Evolutionary conservation across 768 basidiomycete species (phyloP).

Genomic region (Hygrophorus russula): DNA sequence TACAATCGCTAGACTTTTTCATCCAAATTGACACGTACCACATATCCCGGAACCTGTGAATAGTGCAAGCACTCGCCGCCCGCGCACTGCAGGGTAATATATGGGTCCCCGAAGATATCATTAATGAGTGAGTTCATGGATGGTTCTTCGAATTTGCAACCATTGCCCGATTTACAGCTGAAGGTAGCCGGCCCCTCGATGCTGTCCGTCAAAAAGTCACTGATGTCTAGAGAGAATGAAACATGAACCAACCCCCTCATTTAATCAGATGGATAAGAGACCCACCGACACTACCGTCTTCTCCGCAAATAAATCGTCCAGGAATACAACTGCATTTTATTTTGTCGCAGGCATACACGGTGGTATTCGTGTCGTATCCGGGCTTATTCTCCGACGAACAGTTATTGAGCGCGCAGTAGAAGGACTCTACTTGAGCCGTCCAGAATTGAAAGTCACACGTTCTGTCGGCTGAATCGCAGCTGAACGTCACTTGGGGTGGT

Average conservation of each 20-base stretch:
- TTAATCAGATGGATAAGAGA: conserved; percentile 7
- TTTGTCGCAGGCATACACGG: conserved; percentile 69
- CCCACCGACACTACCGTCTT: conserved; percentile 86
- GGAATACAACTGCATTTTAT: conserved; percentile 93
- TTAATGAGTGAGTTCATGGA: conserved; percentile 95
- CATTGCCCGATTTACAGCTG: conserved; percentile 57
- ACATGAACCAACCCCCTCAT: neutral
- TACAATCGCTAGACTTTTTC: neutral
- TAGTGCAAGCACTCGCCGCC: conserved; percentile 92
- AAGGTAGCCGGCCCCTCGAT: conserved; percentile 89
- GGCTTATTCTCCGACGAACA: conserved; percentile 41
- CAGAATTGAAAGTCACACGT: conserved; percentile 97
- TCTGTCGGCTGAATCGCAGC: conserved; percentile 53
- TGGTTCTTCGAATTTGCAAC: conserved; percentile 88
- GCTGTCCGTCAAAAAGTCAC: conserved; percentile 81
- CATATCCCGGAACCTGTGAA: conserved; percentile 90
- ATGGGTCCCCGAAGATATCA: conserved; percentile 85
- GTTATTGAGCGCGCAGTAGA: conserved; percentile 79
- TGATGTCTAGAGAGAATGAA: conserved; percentile 53
- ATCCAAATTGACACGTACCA: conserved; percentile 29
- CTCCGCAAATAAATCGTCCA: conserved; percentile 88
- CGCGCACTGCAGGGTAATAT: conserved; percentile 78
- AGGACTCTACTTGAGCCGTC: conserved; percentile 90
- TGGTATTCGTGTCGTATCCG: conserved; percentile 59
- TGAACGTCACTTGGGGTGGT: conserved; percentile 94